Base-by-base conservation (phyloP, 352 stramenopile genomes). In the Phytophthora pisi region DNA sequence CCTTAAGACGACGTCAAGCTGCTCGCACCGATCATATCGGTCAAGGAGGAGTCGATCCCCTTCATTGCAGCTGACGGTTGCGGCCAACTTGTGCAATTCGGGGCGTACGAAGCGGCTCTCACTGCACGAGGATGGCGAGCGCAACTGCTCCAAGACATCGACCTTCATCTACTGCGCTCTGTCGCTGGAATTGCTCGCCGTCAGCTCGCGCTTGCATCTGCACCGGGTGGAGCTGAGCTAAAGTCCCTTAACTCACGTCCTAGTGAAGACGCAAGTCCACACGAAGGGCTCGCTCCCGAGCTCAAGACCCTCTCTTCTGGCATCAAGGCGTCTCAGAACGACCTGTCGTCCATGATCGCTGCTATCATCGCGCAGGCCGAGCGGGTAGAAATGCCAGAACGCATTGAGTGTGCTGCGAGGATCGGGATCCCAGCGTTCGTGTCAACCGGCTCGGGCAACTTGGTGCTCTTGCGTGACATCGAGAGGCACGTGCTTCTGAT, bases 271-370 rank as follows among this genome's bases (percentile, higher is more conserved):
- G 38, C 38, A n/a, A 20, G 10, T 2, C 26, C 15, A 1, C 30
- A 64, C 30, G 43, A 65, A 50, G 55, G 38, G 8, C 24, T 64
- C 28, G 20, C 26, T 5, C 36, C 57, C 13, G 59, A 68, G 15
- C 28, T 72, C 0, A 51, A 68, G 31, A 9, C 42, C 9, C 15
- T 68, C 20, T 56, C 43, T 2, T 60, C 49, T 16, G 50, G 58
- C 15, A 68, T 72, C 10, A 62, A 56, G 28, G 65, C 59, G 11
- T 72, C 65, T 15, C 64, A 72, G 49, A 59, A 58, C 11, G 64
- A 72, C 57, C 46, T 72, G 38, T 68, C 59, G n/a, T 64, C 65
- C 8, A 68, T 72, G 65, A 50, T 68, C 34, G 54, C 46, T 23
- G 52, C 24, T 31, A 56, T 72, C n/a, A 72, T 72, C 38, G 36